Evolutionary conservation across 768 basidiomycete species (phyloP).

Genomic region (Rhizopogon vinicolor): DNA sequence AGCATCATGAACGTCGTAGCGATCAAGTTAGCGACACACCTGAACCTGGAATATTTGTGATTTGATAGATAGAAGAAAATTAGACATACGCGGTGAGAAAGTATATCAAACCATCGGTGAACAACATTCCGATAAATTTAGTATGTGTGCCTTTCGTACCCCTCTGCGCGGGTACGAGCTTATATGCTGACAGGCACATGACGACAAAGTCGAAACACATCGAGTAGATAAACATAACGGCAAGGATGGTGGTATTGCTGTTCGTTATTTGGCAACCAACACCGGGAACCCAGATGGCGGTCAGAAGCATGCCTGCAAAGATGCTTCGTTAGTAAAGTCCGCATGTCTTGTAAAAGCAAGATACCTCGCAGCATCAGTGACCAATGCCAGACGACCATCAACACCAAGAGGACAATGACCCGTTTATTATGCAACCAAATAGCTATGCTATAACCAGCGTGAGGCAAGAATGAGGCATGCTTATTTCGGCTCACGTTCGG

Average conservation of each 20-base stretch:
- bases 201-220: conserved; percentile 39
- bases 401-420: too few relatives aligned
- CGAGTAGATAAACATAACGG: conserved; percentile 53
- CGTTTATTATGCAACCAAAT: too few relatives aligned
- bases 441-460: too few relatives aligned
- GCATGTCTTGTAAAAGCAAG: too few relatives aligned
- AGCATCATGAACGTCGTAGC: conserved; percentile 60
- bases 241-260: conserved; percentile 60
- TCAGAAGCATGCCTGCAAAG: too few relatives aligned
- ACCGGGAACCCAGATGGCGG: conserved; percentile 11
- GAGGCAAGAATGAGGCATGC: too few relatives aligned
- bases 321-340: too few relatives aligned
- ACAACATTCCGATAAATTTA: conserved; percentile 58
- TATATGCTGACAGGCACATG: conserved; percentile 54
- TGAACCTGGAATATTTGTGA: conserved; percentile 13
- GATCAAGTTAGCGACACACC: conserved; percentile 37
- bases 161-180: conserved; percentile 32
- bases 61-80: conserved; percentile 25
- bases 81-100: conserved; percentile 67
- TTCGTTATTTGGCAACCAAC: conserved; percentile 49
- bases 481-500: too few relatives aligned
- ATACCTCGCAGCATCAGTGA: too few relatives aligned
- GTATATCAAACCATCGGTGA: conserved; percentile 66
- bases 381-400: too few relatives aligned
- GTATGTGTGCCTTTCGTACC: conserved; percentile 28